A percentile compares a stretch with the other conserved stretches of the same genome.
Evolutionary conservation across 345 rosid species (phyloP).

Genomic region (Brassica cretica): DNA sequence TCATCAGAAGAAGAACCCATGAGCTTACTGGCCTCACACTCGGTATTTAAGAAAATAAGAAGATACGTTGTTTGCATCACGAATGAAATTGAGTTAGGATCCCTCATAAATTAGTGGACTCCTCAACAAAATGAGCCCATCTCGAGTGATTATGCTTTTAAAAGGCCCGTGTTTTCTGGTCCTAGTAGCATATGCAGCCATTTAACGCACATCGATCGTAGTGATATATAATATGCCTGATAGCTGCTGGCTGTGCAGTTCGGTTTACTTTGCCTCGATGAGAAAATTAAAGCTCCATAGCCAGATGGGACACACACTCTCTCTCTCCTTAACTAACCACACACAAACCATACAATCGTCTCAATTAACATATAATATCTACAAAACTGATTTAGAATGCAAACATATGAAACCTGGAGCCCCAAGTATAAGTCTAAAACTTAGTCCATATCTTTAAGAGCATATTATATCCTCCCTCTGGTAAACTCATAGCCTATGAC

Average conservation of each 20-base stretch:
- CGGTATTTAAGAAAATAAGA: neutral
- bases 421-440: too few relatives aligned
- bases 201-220: neutral
- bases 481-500: too few relatives aligned
- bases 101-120: constrained; percentile 18
- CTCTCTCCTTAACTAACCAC: too few relatives aligned
- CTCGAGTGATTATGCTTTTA: neutral
- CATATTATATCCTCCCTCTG: too few relatives aligned
- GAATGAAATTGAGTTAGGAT: neutral
- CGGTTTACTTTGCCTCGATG: neutral
- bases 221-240: neutral
- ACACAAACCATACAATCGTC: too few relatives aligned
- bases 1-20: too few relatives aligned
- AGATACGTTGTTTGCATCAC: neutral
- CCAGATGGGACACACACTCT: neutral
- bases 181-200: neutral
- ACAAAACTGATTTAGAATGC: too few relatives aligned
- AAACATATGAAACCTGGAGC: too few relatives aligned
- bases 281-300: neutral
- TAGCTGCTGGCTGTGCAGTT: neutral
- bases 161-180: neutral
- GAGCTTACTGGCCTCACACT: too few relatives aligned
- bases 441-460: too few relatives aligned
- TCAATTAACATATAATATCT: too few relatives aligned
- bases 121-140: neutral